Percentiles rank a stretch among this genome's conserved stretches.
These are phyloP conservation scores for Conticribra guillardii DNA, from an alignment of 108 stramenopile genomes.

Conservation along the genomic window DNA sequence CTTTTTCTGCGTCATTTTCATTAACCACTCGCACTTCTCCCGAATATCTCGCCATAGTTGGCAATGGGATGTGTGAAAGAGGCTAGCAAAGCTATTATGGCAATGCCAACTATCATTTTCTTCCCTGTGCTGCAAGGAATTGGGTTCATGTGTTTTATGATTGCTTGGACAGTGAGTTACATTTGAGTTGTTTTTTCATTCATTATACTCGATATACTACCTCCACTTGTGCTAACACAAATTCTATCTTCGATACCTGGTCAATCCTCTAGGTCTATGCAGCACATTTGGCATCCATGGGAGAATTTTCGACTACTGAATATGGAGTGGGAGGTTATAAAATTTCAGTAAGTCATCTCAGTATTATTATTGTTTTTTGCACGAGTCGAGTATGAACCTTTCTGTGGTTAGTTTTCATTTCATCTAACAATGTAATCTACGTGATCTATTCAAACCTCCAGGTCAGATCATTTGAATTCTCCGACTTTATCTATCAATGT, in stretches of 20 bases:
- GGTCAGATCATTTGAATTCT: constrained; percentile 59
- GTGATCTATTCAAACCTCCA: background rate
- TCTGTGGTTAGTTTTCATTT: no score
- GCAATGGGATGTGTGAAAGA: constrained; percentile 90
- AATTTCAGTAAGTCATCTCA: constrained; percentile 13
- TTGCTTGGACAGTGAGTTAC: constrained; percentile 61
- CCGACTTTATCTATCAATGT: constrained; percentile 48
- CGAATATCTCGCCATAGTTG: constrained; percentile 12
- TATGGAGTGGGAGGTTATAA: constrained; percentile 32
- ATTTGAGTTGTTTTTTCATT: no score
- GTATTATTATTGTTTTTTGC: background rate
- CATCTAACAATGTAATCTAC: no score
- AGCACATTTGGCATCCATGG: constrained; percentile 78
- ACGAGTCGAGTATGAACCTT: background rate
- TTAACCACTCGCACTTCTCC: background rate
- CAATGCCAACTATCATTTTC: constrained; percentile 79
- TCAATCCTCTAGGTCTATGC: no score
- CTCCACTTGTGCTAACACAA: no score
- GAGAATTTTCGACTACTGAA: constrained; percentile 52
- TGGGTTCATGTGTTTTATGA: constrained; percentile 67
- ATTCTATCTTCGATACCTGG: no score
- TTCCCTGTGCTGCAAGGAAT: constrained; percentile 81
- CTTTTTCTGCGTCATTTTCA: no score
- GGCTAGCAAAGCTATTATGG: constrained; percentile 75
- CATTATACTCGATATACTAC: no score